Evolutionary conservation across 1,284 basidiomycete genomes (phyloP), one percentile per base, ranked within the genome.

Genomic region (Lignosus rhinocerotis): DNA sequence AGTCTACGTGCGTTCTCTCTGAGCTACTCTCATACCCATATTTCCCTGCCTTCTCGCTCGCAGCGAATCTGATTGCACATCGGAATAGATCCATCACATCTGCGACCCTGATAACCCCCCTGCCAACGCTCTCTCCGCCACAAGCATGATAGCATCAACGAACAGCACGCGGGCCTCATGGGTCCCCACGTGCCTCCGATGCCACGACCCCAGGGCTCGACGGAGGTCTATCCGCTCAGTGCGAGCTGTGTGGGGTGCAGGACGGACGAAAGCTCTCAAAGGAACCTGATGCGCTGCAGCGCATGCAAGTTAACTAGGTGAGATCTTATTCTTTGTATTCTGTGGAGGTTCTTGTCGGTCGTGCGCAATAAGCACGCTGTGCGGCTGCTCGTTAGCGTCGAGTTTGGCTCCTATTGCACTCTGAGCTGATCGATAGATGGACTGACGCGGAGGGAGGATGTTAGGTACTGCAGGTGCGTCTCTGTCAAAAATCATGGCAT

Each of bases 261-360:
- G 48, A 42, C 46, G 11, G 61, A 62, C 38, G 51, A 9, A 19
- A 59, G 54, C 55, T 33, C 53, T 31, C 17, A 30, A 2, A 45
- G 8, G 1, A 44, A 56, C 21, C 38, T 54, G 48, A 53, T 53
- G 48, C 47, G 55, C 7, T 59, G 61, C 41, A 41, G 57, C 5
- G 57, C 43, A 16, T 62, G 61, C 48, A 56, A 55, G 39, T 41
- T 62, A 41, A 62, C 61, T 12, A 50, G 61, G 61, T 59, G 30
- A 30, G 50, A 50, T 8, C 16, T 12, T 8, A 16, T 33, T 39
- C 11, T n/a, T 5, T 44, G 2, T 4, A 9, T 45, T 10, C 19
- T 12, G 16, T 42, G 12, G n/a, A 42, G n/a, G 41, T 25, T 25
- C 25, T 25, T 25, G 25, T 25, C 25, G 25, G 25, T 25, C 25